Percentiles rank a stretch among this genome's conserved stretches.
These are phyloP conservation scores for Pichia sp. DNA, from an alignment of 1,139 yeast species.

Conservation along the genomic window DNA sequence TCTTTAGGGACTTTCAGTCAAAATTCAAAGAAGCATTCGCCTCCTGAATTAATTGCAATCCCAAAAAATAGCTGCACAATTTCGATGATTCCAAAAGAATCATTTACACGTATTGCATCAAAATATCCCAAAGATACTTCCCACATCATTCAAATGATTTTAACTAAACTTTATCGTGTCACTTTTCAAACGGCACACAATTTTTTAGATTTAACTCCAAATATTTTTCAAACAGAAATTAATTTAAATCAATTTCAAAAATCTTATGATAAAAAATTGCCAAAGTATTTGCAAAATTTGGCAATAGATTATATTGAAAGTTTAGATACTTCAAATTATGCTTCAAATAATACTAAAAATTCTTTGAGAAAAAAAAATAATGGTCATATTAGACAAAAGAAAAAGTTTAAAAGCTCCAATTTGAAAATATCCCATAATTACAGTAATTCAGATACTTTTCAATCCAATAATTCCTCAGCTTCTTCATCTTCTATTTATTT, in stretches of 20 bases:
- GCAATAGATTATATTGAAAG: constrained; percentile 12
- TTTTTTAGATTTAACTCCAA: constrained; percentile 78
- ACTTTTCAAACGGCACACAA: constrained; percentile 86
- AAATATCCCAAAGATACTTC: constrained; percentile 88
- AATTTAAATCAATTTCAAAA: constrained; percentile 48
- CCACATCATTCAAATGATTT: constrained; percentile 87
- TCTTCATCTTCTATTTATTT: background rate
- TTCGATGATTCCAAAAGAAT: constrained; percentile 83
- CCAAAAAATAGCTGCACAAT: constrained; percentile 70
- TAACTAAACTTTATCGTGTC: constrained; percentile 80
- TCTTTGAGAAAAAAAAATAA: background rate
- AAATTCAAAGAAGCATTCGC: background rate
- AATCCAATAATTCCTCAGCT: background rate
- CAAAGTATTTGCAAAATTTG: constrained; percentile 44
- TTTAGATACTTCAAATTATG: constrained; percentile 1
- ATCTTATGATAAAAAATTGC: constrained; percentile 44
- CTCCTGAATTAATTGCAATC: constrained; percentile 50
- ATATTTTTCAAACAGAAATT: constrained; percentile 71
- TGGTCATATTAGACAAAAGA: constrained; percentile 1
- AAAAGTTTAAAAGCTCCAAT: background rate
- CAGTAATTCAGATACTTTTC: background rate
- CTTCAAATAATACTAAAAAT: background rate
- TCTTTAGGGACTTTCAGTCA: background rate
- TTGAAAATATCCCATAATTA: background rate
- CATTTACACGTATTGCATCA: constrained; percentile 65